These are phyloP conservation scores for Botrytis paeoniae DNA, from an alignment of 2,329 filamentous ascomycete species.

Conservation along the genomic window DNA sequence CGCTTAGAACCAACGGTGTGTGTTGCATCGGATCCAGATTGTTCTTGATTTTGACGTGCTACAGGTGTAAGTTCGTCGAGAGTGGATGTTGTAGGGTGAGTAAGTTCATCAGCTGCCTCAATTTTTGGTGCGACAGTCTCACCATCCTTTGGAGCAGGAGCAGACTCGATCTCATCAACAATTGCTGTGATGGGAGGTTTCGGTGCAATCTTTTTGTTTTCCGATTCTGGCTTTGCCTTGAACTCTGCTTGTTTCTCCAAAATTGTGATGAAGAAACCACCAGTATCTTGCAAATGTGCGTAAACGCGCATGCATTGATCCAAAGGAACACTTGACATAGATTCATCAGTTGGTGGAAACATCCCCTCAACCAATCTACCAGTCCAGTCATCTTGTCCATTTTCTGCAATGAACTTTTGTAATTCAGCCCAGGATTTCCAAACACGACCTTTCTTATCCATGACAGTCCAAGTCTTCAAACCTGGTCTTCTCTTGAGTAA, in stretches of 20 bases:
- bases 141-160: constrained; percentile 35
- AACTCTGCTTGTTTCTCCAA: constrained; percentile 89
- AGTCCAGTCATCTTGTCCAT: constrained; percentile 58
- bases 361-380: constrained; percentile 73
- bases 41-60: constrained; percentile 37
- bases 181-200: constrained; percentile 41
- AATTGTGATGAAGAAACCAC: constrained; percentile 95
- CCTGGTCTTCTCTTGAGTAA: constrained; percentile 74
- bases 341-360: constrained; percentile 66
- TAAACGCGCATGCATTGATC: constrained; percentile 93
- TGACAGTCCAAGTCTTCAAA: constrained; percentile 80
- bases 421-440: constrained; percentile 83
- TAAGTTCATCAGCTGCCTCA: constrained; percentile 35
- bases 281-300: constrained; percentile 92
- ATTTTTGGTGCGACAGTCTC: constrained; percentile 35
- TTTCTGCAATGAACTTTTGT: constrained; percentile 61
- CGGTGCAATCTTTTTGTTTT: constrained; percentile 48
- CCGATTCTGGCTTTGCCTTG: constrained; percentile 68
- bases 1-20: constrained; percentile 37
- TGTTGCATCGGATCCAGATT: constrained; percentile 27
- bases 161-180: constrained; percentile 42
- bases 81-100: constrained; percentile 26
- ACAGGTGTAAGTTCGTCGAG: constrained; percentile 33
- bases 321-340: constrained; percentile 65
- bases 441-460: constrained; percentile 77